Evolutionary conservation across 768 basidiomycete species (phyloP).

Genomic region (Polyporus arcularius): DNA sequence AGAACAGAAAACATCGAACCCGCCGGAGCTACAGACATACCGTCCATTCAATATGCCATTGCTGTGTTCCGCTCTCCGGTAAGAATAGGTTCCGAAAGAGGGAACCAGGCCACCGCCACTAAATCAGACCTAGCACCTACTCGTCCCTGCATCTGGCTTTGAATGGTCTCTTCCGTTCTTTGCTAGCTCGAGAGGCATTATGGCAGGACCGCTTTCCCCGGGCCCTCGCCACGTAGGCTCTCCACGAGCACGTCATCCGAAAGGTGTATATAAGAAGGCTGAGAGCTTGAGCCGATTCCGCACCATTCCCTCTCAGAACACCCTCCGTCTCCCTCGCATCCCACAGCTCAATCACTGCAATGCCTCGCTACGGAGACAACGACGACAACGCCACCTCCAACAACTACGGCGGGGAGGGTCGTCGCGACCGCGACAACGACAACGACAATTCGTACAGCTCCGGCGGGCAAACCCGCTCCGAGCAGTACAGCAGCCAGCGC

Average conservation of each 20-base stretch:
- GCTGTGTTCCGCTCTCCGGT: not conserved
- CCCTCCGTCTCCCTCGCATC: not conserved
- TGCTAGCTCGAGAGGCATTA: not conserved
- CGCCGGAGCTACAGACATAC: too few relatives aligned
- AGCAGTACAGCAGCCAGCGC: conserved; percentile 14
- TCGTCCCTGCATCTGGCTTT: not conserved
- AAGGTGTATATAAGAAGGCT: not conserved
- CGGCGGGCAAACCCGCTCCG: conserved; percentile 3
- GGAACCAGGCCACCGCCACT: not conserved
- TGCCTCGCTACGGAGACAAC: not conserved
- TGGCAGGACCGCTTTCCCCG: not conserved
- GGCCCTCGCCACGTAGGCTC: not conserved
- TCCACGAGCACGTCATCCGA: not conserved
- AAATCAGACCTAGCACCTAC: not conserved
- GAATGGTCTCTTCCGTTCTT: not conserved
- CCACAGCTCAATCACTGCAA: not conserved
- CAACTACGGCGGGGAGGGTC: conserved; percentile 2
- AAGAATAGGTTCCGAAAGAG: not conserved
- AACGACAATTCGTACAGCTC: conserved; percentile 6
- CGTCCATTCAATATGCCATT: not conserved
- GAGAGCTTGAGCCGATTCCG: not conserved
- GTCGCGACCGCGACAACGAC: conserved; percentile 9
- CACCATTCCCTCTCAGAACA: not conserved
- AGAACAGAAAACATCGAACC: too few relatives aligned
- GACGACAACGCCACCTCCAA: conserved; percentile 14